Evolutionary conservation across 352 stramenopile species (phyloP).

Genomic region (Phytophthora foliorum): DNA sequence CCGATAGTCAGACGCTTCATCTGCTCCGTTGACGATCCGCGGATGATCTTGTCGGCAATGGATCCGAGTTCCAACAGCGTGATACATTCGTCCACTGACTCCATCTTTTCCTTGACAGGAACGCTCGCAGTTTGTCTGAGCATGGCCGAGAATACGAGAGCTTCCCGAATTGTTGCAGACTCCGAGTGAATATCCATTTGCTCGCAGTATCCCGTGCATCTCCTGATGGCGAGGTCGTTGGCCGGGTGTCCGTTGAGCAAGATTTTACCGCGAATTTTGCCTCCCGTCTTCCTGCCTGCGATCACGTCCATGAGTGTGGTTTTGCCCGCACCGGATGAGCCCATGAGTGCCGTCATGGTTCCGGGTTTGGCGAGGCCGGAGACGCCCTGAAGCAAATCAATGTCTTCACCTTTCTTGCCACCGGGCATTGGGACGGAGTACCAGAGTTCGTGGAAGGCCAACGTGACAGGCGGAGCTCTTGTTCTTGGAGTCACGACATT

Average conservation of each 20-base stretch:
- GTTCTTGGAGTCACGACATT: conserved; percentile 25
- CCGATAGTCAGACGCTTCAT: conserved; percentile 84
- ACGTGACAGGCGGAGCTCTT: conserved; percentile 42
- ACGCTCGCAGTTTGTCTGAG: conserved; percentile 63
- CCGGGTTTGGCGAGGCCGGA: conserved; percentile 69
- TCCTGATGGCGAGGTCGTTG: conserved; percentile 57
- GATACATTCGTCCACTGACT: conserved; percentile 67
- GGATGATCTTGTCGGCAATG: conserved; percentile 70
- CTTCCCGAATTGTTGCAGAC: conserved; percentile 91
- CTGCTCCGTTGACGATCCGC: conserved; percentile 62
- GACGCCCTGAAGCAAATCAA: conserved; percentile 88
- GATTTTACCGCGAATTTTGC: conserved; percentile 78
- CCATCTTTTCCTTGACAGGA: conserved; percentile 45
- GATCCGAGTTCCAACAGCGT: conserved; percentile 55
- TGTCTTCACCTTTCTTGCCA: conserved; percentile 45
- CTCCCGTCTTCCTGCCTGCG: conserved; percentile 91
- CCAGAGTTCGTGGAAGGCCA: conserved; percentile 66
- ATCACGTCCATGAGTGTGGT: conserved; percentile 97
- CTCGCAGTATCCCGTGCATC: conserved; percentile 69
- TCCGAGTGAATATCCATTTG: conserved; percentile 94
- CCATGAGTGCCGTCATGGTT: conserved; percentile 81
- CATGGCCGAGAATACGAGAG: conserved; percentile 91
- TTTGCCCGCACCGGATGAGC: conserved; percentile 87
- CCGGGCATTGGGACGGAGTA: conserved; percentile 66
- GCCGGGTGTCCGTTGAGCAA: conserved; percentile 60